Base-by-base conservation (phyloP, 371 early-diverging fungal genomes). In the Syncephalastrum sp. region DNA sequence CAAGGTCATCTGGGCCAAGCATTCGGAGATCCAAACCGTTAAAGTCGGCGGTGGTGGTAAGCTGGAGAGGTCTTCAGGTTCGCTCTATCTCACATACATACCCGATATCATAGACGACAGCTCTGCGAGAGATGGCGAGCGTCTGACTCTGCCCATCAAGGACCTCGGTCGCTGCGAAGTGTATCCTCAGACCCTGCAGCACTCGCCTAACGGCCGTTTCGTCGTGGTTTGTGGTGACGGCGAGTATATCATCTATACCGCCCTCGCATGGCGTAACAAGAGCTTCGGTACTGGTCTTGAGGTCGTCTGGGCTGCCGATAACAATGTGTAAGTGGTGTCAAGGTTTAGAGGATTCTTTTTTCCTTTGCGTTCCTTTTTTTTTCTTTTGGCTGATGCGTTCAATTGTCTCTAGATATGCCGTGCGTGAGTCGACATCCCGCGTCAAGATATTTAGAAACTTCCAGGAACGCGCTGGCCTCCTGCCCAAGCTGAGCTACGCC, bases 261-360 rank as follows among this genome's bases (percentile, higher is more conserved):
- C 99, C 13, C 82, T 99, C 41, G 96, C 98, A 1, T 99, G 98
- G 99, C 85, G 99, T 72, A 99, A 98, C 84, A 99, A 99, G 86
- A 88, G 90, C 60, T 99, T 96, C 69, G 99, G 99, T 8, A 87
- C 83, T 43, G 98, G 91, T 8, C 72, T 92, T 45, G 97, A 96
- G 61, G 96, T 97, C 83, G 98, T 93, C 5, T 99, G 99, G 99
- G 95, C 94, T 21, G 74, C 82, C 55, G 95, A 97, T 74, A 91
- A 93, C 16, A 97, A 95, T 67, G 87, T 94, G 74, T 91, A 73
- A 54, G 76, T 64, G 51, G 10, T 55, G 29, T 14, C 27, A 27
- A 27, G 27, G 3, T 4, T 27, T 7, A 27, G 27, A 27, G 27
- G 7, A 27, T 21, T 0, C 21, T 0, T 21, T 21, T 21, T 21